phyloP scores from a whole-genome alignment of 164 flowering plant species.

The Chloranthus sessilifolius region DNA sequence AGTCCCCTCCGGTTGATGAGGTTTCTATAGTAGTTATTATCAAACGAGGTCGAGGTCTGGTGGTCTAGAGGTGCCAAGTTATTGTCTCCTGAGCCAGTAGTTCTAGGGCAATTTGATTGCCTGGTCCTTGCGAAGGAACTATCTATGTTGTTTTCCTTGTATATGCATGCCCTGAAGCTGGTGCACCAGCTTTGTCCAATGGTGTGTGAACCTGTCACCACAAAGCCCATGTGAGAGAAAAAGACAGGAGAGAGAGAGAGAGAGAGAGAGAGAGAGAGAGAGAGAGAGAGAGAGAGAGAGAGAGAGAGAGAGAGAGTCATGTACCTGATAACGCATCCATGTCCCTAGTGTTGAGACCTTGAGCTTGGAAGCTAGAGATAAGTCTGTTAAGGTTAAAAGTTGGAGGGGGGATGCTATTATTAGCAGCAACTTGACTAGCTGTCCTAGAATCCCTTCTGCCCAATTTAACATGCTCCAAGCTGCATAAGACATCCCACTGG shows the following conservation, averaged over 20 bases:
- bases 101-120: not conserved
- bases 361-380: constrained; percentile 14
- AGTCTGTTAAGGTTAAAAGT: constrained; percentile 11
- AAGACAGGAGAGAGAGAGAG: no score
- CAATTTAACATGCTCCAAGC: constrained; percentile 34
- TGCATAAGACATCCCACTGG: no score
- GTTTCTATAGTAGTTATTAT: constrained; percentile 3
- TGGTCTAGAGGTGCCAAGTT: constrained; percentile 4
- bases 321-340: constrained; percentile 44
- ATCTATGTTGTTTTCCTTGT: constrained; percentile 5
- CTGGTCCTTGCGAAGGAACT: not conserved
- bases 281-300: not conserved
- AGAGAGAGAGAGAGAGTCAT: not conserved
- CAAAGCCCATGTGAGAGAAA: not conserved
- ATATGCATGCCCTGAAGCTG: constrained; percentile 1
- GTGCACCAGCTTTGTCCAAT: not conserved
- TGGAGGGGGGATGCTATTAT: constrained; percentile 23
- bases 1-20: not conserved
- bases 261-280: constrained; percentile 3
- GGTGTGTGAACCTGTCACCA: constrained; percentile 1
- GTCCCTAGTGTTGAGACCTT: constrained; percentile 29
- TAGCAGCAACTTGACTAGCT: constrained; percentile 23
- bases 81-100: not conserved
- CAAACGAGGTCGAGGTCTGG: not conserved
- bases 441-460: constrained; percentile 44